Evolutionary conservation across 495 filamentous ascomycete genomes (phyloP), one percentile per base, ranked within the genome.

Genomic region (Aspergillus ostianus): DNA sequence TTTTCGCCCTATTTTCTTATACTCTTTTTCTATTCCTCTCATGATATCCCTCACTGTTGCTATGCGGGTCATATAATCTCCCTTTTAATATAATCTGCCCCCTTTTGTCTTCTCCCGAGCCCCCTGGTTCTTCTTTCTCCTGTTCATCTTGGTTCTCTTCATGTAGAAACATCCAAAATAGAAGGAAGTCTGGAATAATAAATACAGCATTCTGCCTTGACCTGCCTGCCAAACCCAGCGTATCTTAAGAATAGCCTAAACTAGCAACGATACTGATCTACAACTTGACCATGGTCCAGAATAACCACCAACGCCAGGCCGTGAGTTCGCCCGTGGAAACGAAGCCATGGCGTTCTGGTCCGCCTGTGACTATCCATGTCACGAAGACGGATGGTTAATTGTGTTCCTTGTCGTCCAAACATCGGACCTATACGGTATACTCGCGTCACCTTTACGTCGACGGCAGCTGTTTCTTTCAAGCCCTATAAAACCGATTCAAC

Each of bases 31-130:
- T 32, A 32, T 54, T 50, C 63, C 36, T 71, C 68, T 67, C 64
- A 65, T 73, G 74, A 73, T 73, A 71, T 72, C 70, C 68, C 70
- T 47, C 63, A 70, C 67, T 67, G 67, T 71, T 74, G 60, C 62
- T 59, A 57, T 65, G 59, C 61, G 65, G 65, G 67, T 58, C 67
- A 63, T 65, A 59, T 61, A 59, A 71, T 62, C 59, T 56, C 64
- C 61, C 60, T 65, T 66, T 68, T 72, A 73, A 73, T 73, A 71
- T 62, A 74, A 68, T 67, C 65, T 60, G 64, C 21, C 61, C 53
- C 51, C 64, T 57, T 56, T 27, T 36, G 60, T 51, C 55, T 52
- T 57, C 57, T 65, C 55, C 46, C 36, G 60, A 26, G 47, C 60
- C 46, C 61, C 9, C 36, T 41, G 36, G 4, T 10, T 59, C 47